Percentiles rank a stretch among this genome's conserved stretches.
Conservation (phyloP, 1,284 basidiomycete species). For the Sphaerobolus stellatus region DNA sequence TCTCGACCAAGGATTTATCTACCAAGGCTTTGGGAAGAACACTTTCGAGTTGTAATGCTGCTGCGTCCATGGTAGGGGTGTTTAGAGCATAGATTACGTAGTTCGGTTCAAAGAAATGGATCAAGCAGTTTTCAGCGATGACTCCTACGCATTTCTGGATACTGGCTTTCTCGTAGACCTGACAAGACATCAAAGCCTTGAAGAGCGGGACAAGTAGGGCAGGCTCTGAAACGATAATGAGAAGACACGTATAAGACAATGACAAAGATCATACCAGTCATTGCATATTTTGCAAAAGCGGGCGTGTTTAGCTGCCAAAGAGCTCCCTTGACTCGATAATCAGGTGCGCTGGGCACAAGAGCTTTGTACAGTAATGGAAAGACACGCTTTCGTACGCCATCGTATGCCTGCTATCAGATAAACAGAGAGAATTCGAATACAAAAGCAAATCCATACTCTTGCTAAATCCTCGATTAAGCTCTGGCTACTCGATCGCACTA, state of each 20-base stretch:
- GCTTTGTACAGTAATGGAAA: constrained; percentile 68
- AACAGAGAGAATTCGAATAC: not conserved
- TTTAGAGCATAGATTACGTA: constrained; percentile 54
- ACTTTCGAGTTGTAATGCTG: constrained; percentile 38
- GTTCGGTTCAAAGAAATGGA: constrained; percentile 59
- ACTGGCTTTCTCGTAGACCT: constrained; percentile 72
- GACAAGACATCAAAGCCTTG: constrained; percentile 56
- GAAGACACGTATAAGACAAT: not conserved
- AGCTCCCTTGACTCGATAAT: constrained; percentile 91
- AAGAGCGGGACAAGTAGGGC: constrained; percentile 50
- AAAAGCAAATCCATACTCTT: constrained; percentile 36
- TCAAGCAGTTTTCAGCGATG: constrained; percentile 63
- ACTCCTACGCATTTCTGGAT: constrained; percentile 63
- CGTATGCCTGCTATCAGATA: constrained; percentile 54
- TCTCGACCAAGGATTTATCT: constrained; percentile 40
- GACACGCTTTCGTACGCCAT: constrained; percentile 70
- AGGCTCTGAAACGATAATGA: constrained; percentile 34
- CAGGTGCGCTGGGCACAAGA: constrained; percentile 72
- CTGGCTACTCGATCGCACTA: constrained; percentile 62
- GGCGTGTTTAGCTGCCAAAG: constrained; percentile 78
- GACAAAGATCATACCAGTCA: constrained; percentile 46
- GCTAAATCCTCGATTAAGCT: constrained; percentile 58
- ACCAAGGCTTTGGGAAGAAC: constrained; percentile 34
- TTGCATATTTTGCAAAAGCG: constrained; percentile 61
- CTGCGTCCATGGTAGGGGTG: constrained; percentile 40